These are phyloP conservation scores for Marchantia paleacea DNA, from an alignment of 225 moss, liverwort and hornwort species.

Conservation along the genomic window DNA sequence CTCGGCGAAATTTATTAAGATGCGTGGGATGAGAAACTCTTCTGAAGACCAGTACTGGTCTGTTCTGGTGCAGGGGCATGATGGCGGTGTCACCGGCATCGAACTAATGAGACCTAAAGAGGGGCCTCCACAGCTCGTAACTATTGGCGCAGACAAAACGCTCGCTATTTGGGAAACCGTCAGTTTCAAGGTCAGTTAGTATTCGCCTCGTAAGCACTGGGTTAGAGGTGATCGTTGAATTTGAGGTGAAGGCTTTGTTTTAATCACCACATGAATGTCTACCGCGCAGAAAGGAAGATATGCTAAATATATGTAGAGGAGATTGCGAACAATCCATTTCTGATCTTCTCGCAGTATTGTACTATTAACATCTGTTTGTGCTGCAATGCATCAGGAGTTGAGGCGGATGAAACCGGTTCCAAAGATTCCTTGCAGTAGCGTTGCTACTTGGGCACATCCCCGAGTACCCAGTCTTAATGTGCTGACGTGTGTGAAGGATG, in stretches of 20 bases:
- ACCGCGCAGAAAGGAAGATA: background rate
- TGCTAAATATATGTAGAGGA: no score
- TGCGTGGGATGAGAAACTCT: no score
- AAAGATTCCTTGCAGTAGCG: slow-evolving; percentile 87
- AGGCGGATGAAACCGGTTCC: slow-evolving; percentile 91
- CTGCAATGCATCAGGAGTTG: slow-evolving; percentile 55
- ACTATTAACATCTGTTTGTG: background rate
- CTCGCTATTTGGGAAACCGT: slow-evolving; percentile 89
- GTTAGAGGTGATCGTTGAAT: background rate
- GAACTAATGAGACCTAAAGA: slow-evolving; percentile 82
- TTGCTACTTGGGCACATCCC: slow-evolving; percentile 97
- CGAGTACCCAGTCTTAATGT: slow-evolving; percentile 86
- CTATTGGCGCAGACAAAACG: slow-evolving; percentile 93
- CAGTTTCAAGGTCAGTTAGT: slow-evolving; percentile 63
- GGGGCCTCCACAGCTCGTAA: slow-evolving; percentile 83
- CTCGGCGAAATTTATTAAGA: no score
- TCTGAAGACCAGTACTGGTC: no score
- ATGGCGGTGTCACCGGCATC: slow-evolving; percentile 87
- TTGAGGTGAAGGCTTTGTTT: background rate
- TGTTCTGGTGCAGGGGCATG: slow-evolving; percentile 66
- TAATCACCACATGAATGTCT: background rate
- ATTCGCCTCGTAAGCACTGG: background rate
- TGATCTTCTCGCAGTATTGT: background rate
- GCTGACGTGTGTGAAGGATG: slow-evolving; percentile 90
- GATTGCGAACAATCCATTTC: no score